Percentiles rank a stretch among this genome's conserved stretches.
These are phyloP conservation scores for Xylaria venustula DNA, from an alignment of 495 filamentous ascomycete species.

Conservation along the genomic window DNA sequence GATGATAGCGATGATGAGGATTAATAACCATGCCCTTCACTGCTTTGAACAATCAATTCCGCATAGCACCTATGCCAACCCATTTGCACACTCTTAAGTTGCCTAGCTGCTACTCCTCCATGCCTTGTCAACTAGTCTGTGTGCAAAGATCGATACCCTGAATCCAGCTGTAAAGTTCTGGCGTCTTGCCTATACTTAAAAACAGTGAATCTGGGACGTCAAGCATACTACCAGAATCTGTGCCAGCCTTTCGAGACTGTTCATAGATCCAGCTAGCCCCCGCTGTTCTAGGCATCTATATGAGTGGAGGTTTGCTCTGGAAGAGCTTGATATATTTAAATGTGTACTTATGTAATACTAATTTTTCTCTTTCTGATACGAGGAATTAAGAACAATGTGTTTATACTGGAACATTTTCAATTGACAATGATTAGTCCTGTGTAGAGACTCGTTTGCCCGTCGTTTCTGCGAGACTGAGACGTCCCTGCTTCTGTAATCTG, in stretches of 20 bases:
- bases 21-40: conserved; percentile 7
- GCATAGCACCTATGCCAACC: neutral
- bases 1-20: conserved; percentile 69
- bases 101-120: conserved; percentile 66
- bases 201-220: conserved; percentile 27
- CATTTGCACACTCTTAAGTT: conserved; percentile 89
- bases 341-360: too few species aligned
- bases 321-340: conserved; percentile 18
- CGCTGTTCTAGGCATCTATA: conserved; percentile 4
- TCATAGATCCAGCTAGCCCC: conserved; percentile 9
- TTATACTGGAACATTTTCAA: too few species aligned
- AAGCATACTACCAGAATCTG: conserved; percentile 19
- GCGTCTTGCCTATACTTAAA: conserved; percentile 41
- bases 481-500: too few species aligned
- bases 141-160: conserved; percentile 74
- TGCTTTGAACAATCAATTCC: neutral
- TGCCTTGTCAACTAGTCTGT: conserved; percentile 91
- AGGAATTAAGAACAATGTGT: too few species aligned
- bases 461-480: too few species aligned
- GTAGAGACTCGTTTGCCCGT: too few species aligned
- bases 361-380: too few species aligned
- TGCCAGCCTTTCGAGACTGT: conserved; percentile 8
- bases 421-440: too few species aligned
- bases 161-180: conserved; percentile 31
- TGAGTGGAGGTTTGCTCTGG: conserved; percentile 6